Evolutionary conservation across 257 asterid species (phyloP).

Genomic region (Linaria vulgaris): DNA sequence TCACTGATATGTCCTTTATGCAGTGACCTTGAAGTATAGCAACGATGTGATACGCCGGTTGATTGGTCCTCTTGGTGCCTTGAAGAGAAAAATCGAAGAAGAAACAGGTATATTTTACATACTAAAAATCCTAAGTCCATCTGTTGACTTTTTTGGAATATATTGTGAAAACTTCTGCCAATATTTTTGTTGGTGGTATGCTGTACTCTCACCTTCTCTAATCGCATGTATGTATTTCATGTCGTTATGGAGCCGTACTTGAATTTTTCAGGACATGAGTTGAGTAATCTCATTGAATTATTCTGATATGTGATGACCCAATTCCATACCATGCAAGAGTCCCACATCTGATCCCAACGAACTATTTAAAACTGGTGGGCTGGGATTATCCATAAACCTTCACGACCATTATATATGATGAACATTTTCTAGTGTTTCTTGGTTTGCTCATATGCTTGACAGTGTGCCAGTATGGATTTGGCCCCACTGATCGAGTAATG

Average conservation of each 20-base stretch:
- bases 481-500: background rate
- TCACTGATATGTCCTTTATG: constrained; percentile 27
- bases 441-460: too few species aligned
- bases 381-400: constrained; percentile 9
- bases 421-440: too few species aligned
- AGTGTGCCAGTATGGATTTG: too few species aligned
- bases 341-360: background rate
- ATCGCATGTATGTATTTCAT: background rate
- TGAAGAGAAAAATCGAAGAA: constrained; percentile 92
- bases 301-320: background rate
- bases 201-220: background rate
- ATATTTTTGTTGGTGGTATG: background rate
- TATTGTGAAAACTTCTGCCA: background rate
- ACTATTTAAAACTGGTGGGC: constrained; percentile 6
- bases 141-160: constrained; percentile 13
- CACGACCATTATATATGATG: constrained; percentile 3
- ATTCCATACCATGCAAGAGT: background rate
- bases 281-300: too few species aligned
- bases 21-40: constrained; percentile 76
- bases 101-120: constrained; percentile 63
- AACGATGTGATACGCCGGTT: constrained; percentile 87
- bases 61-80: constrained; percentile 93
- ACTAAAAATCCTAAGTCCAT: background rate
- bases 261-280: background rate
- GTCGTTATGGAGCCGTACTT: background rate